Percentiles rank a stretch among this genome's conserved stretches.
Evolutionary conservation across 805 yeast species (phyloP).

Genomic region (Sugiyamaella americana): DNA sequence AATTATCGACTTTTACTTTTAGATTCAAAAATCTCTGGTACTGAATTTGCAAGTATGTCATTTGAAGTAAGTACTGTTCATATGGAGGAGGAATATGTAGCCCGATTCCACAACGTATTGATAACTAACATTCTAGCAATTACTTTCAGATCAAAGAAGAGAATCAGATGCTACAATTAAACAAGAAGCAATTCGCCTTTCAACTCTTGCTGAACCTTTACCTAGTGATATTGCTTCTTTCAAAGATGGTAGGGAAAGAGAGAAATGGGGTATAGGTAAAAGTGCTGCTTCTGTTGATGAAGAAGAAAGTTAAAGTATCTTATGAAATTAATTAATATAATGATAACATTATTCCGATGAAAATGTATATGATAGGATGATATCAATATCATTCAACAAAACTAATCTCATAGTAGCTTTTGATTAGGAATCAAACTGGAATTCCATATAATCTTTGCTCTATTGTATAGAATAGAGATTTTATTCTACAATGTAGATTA

Average conservation of each 20-base stretch:
- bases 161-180: slow-evolving; percentile 24
- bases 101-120: not conserved
- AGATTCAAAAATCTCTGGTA: slow-evolving; percentile 24
- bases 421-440: too few species aligned
- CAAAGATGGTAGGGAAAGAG: slow-evolving; percentile 38
- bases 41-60: slow-evolving; percentile 28
- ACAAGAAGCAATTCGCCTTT: slow-evolving; percentile 24
- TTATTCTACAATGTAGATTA: too few species aligned
- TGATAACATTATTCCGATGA: too few species aligned
- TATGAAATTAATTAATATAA: too few species aligned
- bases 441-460: too few species aligned
- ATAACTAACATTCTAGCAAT: slow-evolving; percentile 14
- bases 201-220: slow-evolving; percentile 26
- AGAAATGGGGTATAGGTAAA: slow-evolving; percentile 38
- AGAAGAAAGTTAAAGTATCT: too few species aligned
- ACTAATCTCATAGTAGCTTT: too few species aligned
- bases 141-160: slow-evolving; percentile 25
- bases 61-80: slow-evolving; percentile 16
- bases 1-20: slow-evolving; percentile 23
- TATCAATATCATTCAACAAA: too few species aligned
- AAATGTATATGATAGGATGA: too few species aligned
- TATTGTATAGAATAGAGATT: too few species aligned
- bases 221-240: slow-evolving; percentile 31
- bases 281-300: slow-evolving; percentile 36
- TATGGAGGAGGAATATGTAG: slow-evolving; percentile 3